Base-by-base conservation (phyloP, 2,329 filamentous ascomycete species). In the Orbilia ellipsospora region DNA sequence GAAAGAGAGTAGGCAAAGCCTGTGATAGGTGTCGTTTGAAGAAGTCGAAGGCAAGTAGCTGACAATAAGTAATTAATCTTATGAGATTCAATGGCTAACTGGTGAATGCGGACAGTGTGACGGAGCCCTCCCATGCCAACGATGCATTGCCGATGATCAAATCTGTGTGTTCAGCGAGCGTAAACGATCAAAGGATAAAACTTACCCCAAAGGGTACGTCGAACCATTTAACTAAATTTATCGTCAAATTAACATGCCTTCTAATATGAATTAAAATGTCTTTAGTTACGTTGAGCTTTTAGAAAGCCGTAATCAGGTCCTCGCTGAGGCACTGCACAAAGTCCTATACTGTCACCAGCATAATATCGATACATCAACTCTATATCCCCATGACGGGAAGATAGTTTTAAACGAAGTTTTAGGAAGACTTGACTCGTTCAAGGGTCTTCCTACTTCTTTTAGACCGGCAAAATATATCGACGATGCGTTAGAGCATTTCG, bases 131-230 rank as follows among this genome's bases (percentile, higher is more conserved):
- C 69, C 69, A 16, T 73, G 69, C 40, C 69, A 73, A 28, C 62
- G 69, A 56, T 73, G 69, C 59, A 73, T 73, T 20, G 62, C 69
- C 28, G 69, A 73, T 45, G 69, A 73, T 28, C 69, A 73, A 44
- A 73, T 73, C 15, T 73, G 69, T 31, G 69, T 73, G 2, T 73
- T 73, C 69, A 73, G 69, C 40, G 69, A 73, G 67, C 69, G 69
- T 12, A 73, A 73, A 44, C 55, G 69, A 63, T 73, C 69, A 45
- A 73, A 73, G 40, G 69, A 73, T 51, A 73, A 73, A 50, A 73
- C 69, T 16, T 73, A 73, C 56, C 69, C 69, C 15, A 73, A 73
- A 63, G 69, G 69, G 69, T 73, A 67, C 57, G 69, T 54, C 10
- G 13, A 6, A 36, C 10, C 5, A 10, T 7, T 6, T 36, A 36